These are phyloP conservation scores for Sapria himalayana DNA, from an alignment of 345 rosid genomes.

Conservation along the genomic window DNA sequence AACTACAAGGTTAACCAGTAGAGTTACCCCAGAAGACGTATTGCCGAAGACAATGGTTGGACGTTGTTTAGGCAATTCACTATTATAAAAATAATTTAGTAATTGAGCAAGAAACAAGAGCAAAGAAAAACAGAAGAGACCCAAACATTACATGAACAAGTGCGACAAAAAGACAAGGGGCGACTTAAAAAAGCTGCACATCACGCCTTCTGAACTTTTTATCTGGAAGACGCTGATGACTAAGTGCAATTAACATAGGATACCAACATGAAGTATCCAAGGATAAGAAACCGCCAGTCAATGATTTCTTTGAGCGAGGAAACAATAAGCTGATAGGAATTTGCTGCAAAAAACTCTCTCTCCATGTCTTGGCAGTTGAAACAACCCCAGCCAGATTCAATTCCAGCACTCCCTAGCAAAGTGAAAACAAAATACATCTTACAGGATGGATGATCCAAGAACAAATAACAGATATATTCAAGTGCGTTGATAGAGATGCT, in stretches of 20 bases:
- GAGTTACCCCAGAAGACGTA: conserved; percentile 12
- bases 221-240: conserved; percentile 19
- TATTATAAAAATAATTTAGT: conserved; percentile 10
- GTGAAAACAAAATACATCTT: background rate
- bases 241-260: conserved; percentile 88
- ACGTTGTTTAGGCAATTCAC: conserved; percentile 17
- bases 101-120: background rate
- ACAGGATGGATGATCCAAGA: background rate
- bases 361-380: conserved; percentile 46
- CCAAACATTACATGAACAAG: conserved; percentile 16
- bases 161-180: conserved; percentile 34
- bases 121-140: background rate
- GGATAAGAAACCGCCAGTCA: conserved; percentile 60
- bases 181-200: conserved; percentile 34
- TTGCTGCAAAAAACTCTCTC: conserved; percentile 33
- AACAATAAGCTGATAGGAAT: conserved; percentile 33
- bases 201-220: conserved; percentile 29
- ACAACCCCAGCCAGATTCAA: conserved; percentile 22
- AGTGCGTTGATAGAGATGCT: no score
- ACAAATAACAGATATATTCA: background rate
- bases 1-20: background rate
- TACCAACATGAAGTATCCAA: conserved; percentile 50
- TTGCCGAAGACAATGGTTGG: conserved; percentile 13
- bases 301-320: conserved; percentile 71
- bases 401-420: conserved; percentile 25